Conservation (phyloP, 164 flowering plant species). For the Euptelea pleiosperma region DNA sequence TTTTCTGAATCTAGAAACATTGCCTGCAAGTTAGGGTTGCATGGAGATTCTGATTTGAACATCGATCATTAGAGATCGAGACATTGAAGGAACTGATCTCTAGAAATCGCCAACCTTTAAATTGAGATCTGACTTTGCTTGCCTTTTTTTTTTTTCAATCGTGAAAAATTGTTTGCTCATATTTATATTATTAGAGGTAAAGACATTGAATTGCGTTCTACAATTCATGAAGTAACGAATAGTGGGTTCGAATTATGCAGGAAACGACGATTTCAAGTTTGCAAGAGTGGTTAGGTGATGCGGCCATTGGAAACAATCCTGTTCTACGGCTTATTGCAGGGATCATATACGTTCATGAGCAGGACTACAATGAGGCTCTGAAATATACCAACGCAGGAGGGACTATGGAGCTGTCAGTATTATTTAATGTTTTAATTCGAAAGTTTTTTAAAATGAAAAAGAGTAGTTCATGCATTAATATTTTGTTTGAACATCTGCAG, state of each 20-base stretch:
- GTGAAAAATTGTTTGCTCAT: too few relatives aligned
- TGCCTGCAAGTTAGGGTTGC: too few relatives aligned
- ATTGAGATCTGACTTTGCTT: too few relatives aligned
- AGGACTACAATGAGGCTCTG: slow-evolving; percentile 88
- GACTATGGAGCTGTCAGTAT: slow-evolving; percentile 88
- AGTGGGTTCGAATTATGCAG: slow-evolving; percentile 31
- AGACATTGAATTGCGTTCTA: too few relatives aligned
- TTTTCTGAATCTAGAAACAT: too few relatives aligned
- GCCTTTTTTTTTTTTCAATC: too few relatives aligned
- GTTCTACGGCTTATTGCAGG: slow-evolving; percentile 77
- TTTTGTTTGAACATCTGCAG: not conserved
- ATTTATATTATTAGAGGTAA: too few relatives aligned
- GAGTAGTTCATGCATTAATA: not conserved
- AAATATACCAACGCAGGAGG: slow-evolving; percentile 91
- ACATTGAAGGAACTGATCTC: too few relatives aligned
- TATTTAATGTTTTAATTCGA: not conserved
- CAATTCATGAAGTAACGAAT: too few relatives aligned
- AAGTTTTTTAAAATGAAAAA: not conserved
- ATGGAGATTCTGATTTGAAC: too few relatives aligned
- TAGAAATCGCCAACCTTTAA: too few relatives aligned
- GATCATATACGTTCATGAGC: slow-evolving; percentile 79
- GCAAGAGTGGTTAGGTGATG: slow-evolving; percentile 77
- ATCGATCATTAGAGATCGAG: too few relatives aligned
- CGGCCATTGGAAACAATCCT: slow-evolving; percentile 80
- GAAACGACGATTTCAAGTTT: slow-evolving; percentile 65